These are phyloP conservation scores for Pyropia haitanensis DNA, from an alignment of 23 red algal genomes.

Conservation along the genomic window DNA sequence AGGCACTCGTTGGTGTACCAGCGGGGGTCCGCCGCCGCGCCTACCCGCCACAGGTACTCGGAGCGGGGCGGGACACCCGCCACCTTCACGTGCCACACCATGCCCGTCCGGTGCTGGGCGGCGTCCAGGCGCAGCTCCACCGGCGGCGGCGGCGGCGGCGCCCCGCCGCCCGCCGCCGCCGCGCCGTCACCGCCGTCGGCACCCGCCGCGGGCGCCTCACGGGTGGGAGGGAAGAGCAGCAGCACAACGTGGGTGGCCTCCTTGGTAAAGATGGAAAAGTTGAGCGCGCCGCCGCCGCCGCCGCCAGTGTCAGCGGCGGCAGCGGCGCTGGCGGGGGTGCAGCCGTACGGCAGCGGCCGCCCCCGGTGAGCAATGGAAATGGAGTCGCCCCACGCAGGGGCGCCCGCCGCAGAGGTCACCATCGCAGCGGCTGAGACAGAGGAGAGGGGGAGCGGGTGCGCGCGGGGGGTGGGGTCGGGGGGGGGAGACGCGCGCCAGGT, in stretches of 20 bases:
- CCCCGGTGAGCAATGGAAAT: too few relatives aligned
- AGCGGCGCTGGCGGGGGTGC: too few relatives aligned
- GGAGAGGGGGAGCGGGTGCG: too few relatives aligned
- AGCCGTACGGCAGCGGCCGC: too few relatives aligned
- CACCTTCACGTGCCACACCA: slow-evolving; percentile 72
- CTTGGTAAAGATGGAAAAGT: slow-evolving; percentile 84
- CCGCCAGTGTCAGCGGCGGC: too few relatives aligned
- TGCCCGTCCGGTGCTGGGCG: slow-evolving; percentile 31
- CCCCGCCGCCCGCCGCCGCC: slow-evolving; percentile 1
- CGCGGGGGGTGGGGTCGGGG: too few relatives aligned
- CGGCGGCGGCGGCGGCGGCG: not conserved
- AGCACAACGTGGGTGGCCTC: slow-evolving; percentile 42
- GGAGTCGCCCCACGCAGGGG: too few relatives aligned
- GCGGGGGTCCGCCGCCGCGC: slow-evolving; percentile 18
- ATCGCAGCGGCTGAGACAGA: too few relatives aligned
- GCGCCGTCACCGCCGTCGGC: too few relatives aligned
- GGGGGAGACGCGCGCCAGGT: too few relatives aligned
- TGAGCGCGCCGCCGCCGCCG: not conserved
- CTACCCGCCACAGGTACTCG: slow-evolving; percentile 64
- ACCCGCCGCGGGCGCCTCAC: not conserved
- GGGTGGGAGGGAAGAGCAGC: slow-evolving; percentile 27
- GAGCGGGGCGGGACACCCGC: slow-evolving; percentile 4
- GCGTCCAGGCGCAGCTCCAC: slow-evolving; percentile 24
- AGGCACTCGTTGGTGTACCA: slow-evolving; percentile 70
- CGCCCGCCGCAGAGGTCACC: too few relatives aligned